Evolutionary conservation across 192 early-diverging fungal genomes (phyloP), one percentile per base, ranked within the genome.

Genomic region (Backusella psychrophila): DNA sequence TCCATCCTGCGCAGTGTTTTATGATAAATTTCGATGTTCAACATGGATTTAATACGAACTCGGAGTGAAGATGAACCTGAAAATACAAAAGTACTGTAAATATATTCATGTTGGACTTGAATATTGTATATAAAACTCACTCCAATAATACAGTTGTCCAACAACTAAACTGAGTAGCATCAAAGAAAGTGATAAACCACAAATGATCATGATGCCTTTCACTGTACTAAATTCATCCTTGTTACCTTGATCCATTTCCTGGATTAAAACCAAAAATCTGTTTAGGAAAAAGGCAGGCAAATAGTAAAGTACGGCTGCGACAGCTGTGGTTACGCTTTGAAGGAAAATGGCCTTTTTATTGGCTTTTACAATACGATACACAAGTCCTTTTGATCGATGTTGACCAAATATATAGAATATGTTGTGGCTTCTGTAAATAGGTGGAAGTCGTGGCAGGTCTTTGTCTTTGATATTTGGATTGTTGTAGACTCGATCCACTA

Each of bases 1-100:
- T 90, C 85, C 77, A 85, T 82, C 26, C 90, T 87, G 23, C 83
- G 83, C 26, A 93, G 81, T 19, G 89, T 88, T 73, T 91, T 93
- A n/a, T 82, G 71, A 39, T 91, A 88, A 1, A 93, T 79, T 77
- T 93, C 91, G 19, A 82, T 78, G 29, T 82, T 82, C 5, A 77
- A 66, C 77, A 78, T 75, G 5, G 73, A 56, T 35, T 78, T 78
- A 12, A 78, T 66, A 7, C 77, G 77, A 26, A 75, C 73, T 33
- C 78, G 77, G n/a, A 82, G 31, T 11, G 77, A 71, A 26, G 73
- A 78, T 38, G 69, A 74, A 56, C 70, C 77, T 78, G 52, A 29
- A 15, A 36, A 69, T 38, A 70, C 9, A 53, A 44, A 26, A 56
- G 8, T 41, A 70, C 14, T 53, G 34, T n/a, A 53, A 65, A 73